Percentiles rank a stretch among this genome's conserved stretches.
phyloP scores from a whole-genome alignment of 768 basidiomycete genomes.

The Leccinellum albellum region DNA sequence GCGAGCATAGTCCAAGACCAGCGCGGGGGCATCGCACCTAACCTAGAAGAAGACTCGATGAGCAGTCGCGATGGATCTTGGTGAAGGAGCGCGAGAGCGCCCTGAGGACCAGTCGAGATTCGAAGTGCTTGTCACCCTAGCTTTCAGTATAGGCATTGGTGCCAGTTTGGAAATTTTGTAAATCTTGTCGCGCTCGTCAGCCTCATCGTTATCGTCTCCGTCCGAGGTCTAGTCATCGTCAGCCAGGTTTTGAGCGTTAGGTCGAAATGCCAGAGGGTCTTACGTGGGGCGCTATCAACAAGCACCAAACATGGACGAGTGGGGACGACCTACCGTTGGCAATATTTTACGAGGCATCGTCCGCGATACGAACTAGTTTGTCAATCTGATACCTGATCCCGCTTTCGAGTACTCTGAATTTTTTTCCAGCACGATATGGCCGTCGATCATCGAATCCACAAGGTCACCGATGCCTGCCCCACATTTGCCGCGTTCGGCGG shows the following conservation, averaged over 20 bases:
- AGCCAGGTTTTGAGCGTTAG: slow-evolving; percentile 77
- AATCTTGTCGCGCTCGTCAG: slow-evolving; percentile 42
- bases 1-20: slow-evolving; percentile 61
- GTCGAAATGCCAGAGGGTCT: slow-evolving; percentile 94
- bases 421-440: slow-evolving; percentile 85
- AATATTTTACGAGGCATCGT: slow-evolving; percentile 46
- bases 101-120: slow-evolving; percentile 60
- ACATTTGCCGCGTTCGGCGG: slow-evolving; percentile 46
- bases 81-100: slow-evolving; percentile 54
- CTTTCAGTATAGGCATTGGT: slow-evolving; percentile 75
- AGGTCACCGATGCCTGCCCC: slow-evolving; percentile 65
- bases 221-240: slow-evolving; percentile 35
- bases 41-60: slow-evolving; percentile 63
- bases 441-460: slow-evolving; percentile 75
- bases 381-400: slow-evolving; percentile 96
- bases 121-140: slow-evolving; percentile 42
- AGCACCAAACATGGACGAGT: not conserved
- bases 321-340: slow-evolving; percentile 52
- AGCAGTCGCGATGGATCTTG: slow-evolving; percentile 60
- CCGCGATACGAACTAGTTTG: slow-evolving; percentile 78
- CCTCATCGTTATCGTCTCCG: slow-evolving; percentile 20
- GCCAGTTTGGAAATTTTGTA: slow-evolving; percentile 88
- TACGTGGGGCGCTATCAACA: slow-evolving; percentile 2
- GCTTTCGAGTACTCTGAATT: slow-evolving; percentile 74
- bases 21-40: slow-evolving; percentile 61